These are phyloP conservation scores for Penicillium alfredii DNA, from an alignment of 495 filamentous ascomycete genomes.

Conservation along the genomic window DNA sequence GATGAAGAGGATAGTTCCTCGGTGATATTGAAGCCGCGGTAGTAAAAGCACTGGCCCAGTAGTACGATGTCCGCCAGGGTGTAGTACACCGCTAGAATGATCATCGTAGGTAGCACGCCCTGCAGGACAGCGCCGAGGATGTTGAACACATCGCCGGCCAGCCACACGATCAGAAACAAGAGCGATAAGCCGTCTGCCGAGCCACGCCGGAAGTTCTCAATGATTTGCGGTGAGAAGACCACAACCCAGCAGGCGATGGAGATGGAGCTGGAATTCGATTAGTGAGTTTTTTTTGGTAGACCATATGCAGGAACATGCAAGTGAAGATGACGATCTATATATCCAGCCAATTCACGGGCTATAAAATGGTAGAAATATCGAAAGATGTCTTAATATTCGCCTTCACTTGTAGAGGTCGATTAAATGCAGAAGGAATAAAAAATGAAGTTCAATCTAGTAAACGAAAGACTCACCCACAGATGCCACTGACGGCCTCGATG, in stretches of 20 bases:
- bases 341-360: too few species aligned
- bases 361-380: too few species aligned
- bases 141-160: conserved; percentile 93
- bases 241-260: conserved; percentile 97
- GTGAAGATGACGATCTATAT: too few species aligned
- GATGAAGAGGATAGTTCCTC: conserved; percentile 44
- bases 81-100: conserved; percentile 92
- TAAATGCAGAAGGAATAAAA: too few species aligned
- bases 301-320: background rate
- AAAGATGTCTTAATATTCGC: too few species aligned
- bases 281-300: conserved; percentile 1
- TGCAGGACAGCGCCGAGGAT: conserved; percentile 90
- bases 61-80: conserved; percentile 89
- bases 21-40: conserved; percentile 70
- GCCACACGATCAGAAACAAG: conserved; percentile 85
- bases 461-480: conserved; percentile 60
- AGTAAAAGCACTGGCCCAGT: conserved; percentile 86
- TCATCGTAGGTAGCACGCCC: conserved; percentile 92
- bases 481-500: conserved; percentile 82
- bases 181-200: conserved; percentile 88
- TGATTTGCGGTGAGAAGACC: conserved; percentile 94
- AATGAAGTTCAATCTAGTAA: conserved; percentile 1
- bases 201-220: conserved; percentile 84
- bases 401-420: too few species aligned
- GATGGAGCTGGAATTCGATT: conserved; percentile 59